phyloP scores from a whole-genome alignment of 305 asterid species.

The Nicotiana rustica region DNA sequence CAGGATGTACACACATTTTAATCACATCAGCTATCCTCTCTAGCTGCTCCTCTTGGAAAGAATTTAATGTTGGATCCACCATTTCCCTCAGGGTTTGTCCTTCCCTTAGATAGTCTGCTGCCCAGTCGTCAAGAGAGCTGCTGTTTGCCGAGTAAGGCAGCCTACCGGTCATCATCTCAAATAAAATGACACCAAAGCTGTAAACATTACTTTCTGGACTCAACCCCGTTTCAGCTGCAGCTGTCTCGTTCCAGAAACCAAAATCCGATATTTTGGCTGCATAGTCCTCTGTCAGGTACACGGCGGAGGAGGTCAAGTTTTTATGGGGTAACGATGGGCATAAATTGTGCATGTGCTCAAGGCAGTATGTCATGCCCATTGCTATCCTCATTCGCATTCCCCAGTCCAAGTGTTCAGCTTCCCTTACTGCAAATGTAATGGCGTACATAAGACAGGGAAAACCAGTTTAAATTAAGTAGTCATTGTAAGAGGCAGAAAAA shows the following conservation, averaged over 20 bases:
- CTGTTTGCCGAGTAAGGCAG: slow-evolving; percentile 70
- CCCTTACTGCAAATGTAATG: slow-evolving; percentile 64
- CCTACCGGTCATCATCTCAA: slow-evolving; percentile 76
- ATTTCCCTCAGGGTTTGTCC: slow-evolving; percentile 47
- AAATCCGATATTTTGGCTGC: slow-evolving; percentile 90
- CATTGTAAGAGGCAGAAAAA: background rate
- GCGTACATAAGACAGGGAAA: background rate
- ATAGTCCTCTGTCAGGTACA: slow-evolving; percentile 80
- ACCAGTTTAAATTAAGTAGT: background rate
- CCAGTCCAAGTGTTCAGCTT: slow-evolving; percentile 93
- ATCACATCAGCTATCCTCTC: slow-evolving; percentile 58
- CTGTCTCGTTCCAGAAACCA: slow-evolving; percentile 49
- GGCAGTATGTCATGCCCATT: slow-evolving; percentile 91
- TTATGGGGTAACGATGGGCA: slow-evolving; percentile 64
- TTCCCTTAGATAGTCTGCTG: slow-evolving; percentile 66
- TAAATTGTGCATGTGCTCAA: slow-evolving; percentile 77
- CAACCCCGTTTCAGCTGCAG: slow-evolving; percentile 48
- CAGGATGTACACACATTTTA: slow-evolving; percentile 57
- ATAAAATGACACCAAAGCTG: slow-evolving; percentile 77
- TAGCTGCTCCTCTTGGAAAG: slow-evolving; percentile 58
- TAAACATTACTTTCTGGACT: slow-evolving; percentile 59
- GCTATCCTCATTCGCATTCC: slow-evolving; percentile 69
- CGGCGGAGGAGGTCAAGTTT: slow-evolving; percentile 68
- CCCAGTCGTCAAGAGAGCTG: slow-evolving; percentile 64
- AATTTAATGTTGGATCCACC: slow-evolving; percentile 72